Conservation (phyloP, 176 grass and related monocot species). For the Tillandsia fasciculata region DNA sequence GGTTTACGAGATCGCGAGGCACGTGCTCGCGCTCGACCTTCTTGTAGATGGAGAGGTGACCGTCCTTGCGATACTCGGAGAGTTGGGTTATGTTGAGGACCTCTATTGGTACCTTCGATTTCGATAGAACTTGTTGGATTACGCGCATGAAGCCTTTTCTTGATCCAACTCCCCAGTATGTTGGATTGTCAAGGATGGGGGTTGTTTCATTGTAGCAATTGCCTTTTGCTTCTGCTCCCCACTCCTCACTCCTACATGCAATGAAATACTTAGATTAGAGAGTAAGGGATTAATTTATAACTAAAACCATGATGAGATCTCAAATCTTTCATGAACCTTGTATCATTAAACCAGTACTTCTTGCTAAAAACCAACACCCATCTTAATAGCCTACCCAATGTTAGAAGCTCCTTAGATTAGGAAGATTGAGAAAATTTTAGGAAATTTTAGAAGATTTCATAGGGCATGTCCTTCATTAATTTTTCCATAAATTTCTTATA, state of each 20-base stretch:
- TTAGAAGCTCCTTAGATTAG: too few relatives aligned
- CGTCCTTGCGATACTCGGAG: conserved; percentile 27
- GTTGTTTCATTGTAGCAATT: not conserved
- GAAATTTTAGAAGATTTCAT: too few relatives aligned
- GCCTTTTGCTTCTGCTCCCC: not conserved
- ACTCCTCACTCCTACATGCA: not conserved
- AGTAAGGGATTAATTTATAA: too few relatives aligned
- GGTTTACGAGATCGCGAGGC: conserved; percentile 11
- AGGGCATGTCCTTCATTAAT: too few relatives aligned
- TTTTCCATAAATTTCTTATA: too few relatives aligned
- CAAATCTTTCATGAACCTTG: too few relatives aligned
- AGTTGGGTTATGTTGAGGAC: conserved; percentile 34
- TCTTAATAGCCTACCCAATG: too few relatives aligned
- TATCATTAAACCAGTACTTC: too few relatives aligned
- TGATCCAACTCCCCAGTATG: not conserved
- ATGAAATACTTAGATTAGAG: too few relatives aligned
- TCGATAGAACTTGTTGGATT: not conserved
- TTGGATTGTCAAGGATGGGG: not conserved
- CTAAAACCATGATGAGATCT: too few relatives aligned
- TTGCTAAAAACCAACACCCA: too few relatives aligned
- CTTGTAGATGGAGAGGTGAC: conserved; percentile 30
- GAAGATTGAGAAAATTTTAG: too few relatives aligned
- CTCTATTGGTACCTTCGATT: conserved; percentile 4
- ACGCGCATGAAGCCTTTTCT: not conserved
- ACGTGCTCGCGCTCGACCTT: conserved; percentile 11